Evolutionary conservation across 2,329 filamentous ascomycete species (phyloP).

Genomic region (Colletotrichum caudatum): DNA sequence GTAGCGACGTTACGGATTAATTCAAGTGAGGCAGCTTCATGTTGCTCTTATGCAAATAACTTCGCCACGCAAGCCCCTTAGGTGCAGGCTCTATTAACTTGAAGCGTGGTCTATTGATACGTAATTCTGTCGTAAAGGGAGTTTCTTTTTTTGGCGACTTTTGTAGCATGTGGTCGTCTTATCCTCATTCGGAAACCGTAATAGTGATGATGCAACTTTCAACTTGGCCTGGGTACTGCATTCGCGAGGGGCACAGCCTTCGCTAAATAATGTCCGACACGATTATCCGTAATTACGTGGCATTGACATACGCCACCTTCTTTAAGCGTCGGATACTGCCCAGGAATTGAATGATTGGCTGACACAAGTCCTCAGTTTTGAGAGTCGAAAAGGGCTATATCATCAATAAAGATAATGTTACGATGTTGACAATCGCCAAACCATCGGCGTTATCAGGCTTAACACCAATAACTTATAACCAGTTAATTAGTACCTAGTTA

Average conservation of each 20-base stretch:
- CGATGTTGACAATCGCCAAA: too few species aligned
- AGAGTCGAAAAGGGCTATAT: neutral
- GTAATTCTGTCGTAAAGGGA: neutral
- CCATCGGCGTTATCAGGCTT: too few species aligned
- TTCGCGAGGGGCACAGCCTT: neutral
- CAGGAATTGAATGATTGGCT: neutral
- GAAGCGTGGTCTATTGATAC: neutral
- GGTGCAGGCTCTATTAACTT: neutral
- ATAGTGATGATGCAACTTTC: neutral
- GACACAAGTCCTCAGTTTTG: neutral
- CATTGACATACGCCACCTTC: neutral
- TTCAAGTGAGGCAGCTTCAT: constrained; percentile 52
- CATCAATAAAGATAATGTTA: neutral
- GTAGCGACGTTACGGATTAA: constrained; percentile 22
- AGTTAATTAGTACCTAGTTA: too few species aligned
- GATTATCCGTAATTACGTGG: too few species aligned
- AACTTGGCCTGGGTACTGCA: neutral
- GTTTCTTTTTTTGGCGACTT: neutral
- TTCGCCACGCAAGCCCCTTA: neutral
- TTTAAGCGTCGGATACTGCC: neutral
- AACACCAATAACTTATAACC: too few species aligned
- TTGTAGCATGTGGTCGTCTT: too few species aligned
- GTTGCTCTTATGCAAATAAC: neutral
- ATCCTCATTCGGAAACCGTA: neutral
- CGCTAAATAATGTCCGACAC: neutral